Evolutionary conservation across 768 basidiomycete genomes (phyloP).

Genomic region (Kwoniella sp.): DNA sequence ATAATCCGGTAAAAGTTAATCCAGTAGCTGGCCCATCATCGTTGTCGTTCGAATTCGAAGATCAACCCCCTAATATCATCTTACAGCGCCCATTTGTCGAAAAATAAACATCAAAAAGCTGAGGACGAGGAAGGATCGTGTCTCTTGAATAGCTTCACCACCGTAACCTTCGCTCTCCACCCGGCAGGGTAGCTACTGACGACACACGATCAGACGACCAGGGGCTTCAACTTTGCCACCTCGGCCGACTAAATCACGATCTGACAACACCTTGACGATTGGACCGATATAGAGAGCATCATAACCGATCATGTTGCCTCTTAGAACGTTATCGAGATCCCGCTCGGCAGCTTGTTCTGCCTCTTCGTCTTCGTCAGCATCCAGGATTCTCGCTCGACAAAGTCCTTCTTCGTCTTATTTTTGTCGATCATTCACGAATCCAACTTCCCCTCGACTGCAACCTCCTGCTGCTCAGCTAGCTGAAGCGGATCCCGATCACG

Average conservation of each 20-base stretch:
- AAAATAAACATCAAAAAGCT: no score
- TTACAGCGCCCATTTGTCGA: no score
- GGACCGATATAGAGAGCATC: background rate
- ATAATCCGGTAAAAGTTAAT: background rate
- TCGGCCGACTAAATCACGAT: background rate
- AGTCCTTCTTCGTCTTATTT: background rate
- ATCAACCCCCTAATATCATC: no score
- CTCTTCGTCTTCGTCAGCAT: background rate
- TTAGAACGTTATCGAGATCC: constrained; percentile 8
- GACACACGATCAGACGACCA: background rate
- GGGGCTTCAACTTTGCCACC: background rate
- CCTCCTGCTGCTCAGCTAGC: constrained; percentile 42
- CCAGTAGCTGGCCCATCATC: background rate
- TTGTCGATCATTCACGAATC: constrained; percentile 21
- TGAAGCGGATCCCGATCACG: constrained; percentile 29
- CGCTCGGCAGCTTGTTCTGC: constrained; percentile 2
- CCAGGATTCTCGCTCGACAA: background rate
- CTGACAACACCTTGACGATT: background rate
- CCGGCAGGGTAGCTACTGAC: no score
- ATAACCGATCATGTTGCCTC: constrained; percentile 14
- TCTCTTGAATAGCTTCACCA: no score
- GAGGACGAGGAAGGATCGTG: no score
- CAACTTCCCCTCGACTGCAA: constrained; percentile 22
- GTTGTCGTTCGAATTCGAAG: no score
- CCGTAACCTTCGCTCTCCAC: background rate